phyloP scores from a whole-genome alignment of 2,329 filamentous ascomycete species.

The Alternaria conjuncta region DNA sequence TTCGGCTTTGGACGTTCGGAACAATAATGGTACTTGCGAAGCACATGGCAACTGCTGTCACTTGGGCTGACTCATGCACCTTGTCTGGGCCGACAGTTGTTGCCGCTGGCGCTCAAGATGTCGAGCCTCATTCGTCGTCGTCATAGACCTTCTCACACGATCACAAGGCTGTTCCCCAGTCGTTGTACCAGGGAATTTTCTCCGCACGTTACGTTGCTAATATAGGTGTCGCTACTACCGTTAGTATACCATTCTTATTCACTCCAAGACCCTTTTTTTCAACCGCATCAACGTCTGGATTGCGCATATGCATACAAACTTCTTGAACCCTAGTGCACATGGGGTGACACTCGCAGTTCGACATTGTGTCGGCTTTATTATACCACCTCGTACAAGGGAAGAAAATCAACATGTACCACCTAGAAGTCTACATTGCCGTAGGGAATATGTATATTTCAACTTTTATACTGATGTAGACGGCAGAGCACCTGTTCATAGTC shows the following conservation, averaged over 20 bases:
- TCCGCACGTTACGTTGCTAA: neutral
- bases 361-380: neutral
- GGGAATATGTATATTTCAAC: neutral
- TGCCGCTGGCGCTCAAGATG: slow-evolving; percentile 29
- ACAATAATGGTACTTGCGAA: neutral
- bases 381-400: neutral
- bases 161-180: slow-evolving; percentile 18
- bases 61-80: neutral
- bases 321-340: neutral
- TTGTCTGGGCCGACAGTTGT: slow-evolving; percentile 8
- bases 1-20: neutral
- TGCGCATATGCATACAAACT: neutral
- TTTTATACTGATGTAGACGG: neutral
- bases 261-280: neutral
- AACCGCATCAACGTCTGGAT: neutral
- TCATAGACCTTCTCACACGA: slow-evolving; percentile 33
- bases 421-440: neutral
- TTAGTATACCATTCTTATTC: neutral
- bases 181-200: slow-evolving; percentile 1
- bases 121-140: slow-evolving; percentile 24
- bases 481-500: too few relatives aligned
- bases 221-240: neutral
- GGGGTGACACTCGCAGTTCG: neutral
- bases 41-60: slow-evolving; percentile 6
- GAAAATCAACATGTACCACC: neutral